Percentiles rank a stretch among this genome's conserved stretches.
These are phyloP conservation scores for Ceratobasidium sp. DNA, from an alignment of 1,284 basidiomycete genomes.

Conservation along the genomic window DNA sequence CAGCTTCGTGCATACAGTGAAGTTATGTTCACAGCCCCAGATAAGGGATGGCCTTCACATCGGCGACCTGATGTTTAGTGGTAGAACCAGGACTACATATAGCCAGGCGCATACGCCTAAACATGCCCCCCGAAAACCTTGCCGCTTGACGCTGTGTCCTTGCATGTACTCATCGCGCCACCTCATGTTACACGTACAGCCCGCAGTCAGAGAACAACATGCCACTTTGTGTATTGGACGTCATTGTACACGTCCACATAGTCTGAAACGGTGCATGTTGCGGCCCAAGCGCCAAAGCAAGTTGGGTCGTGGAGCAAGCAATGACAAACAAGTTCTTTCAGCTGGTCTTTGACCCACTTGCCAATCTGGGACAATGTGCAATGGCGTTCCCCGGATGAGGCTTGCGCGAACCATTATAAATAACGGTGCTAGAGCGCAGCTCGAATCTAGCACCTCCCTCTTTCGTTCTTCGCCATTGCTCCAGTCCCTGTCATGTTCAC, in stretches of 20 bases:
- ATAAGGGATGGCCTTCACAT: no score
- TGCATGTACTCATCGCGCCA: no score
- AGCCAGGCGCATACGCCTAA: no score
- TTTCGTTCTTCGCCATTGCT: not conserved
- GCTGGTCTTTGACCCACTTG: not conserved
- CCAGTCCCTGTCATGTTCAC: not conserved
- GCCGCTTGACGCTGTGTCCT: no score
- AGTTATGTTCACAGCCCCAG: no score
- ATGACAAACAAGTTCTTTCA: not conserved
- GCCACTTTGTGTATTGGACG: no score
- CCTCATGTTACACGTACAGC: no score
- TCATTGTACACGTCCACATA: no score
- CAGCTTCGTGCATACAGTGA: not conserved
- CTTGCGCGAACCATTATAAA: not conserved
- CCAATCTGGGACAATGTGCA: constrained; percentile 1
- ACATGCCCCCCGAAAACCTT: no score
- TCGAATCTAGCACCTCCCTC: not conserved
- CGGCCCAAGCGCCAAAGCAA: not conserved
- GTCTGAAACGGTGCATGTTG: not conserved
- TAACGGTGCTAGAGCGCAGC: not conserved
- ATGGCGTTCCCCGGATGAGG: not conserved
- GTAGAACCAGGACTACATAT: no score
- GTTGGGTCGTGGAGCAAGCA: not conserved
- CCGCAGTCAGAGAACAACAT: no score
- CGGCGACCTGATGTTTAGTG: no score